A percentile compares a stretch with the other conserved stretches of the same genome.
Conservation (phyloP, 176 grass and related monocot genomes). For the Zizania latifolia region DNA sequence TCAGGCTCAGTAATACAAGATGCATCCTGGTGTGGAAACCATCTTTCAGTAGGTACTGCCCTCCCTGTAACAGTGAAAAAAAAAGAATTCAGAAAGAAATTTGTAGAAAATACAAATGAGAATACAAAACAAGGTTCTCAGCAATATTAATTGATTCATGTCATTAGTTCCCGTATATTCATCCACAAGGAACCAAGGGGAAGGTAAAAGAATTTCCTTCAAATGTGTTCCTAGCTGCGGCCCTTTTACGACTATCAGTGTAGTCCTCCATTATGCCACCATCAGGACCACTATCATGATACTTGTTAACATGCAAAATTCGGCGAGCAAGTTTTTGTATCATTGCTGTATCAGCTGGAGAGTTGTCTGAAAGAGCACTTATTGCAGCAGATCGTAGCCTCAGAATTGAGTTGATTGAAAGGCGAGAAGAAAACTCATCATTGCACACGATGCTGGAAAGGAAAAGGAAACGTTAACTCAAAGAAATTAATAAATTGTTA, state of each 20-base stretch:
- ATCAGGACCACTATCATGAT: constrained; percentile 36
- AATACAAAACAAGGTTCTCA: not conserved
- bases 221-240: not conserved
- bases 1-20: constrained; percentile 38
- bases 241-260: constrained; percentile 13
- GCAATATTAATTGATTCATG: not conserved
- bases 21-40: constrained; percentile 23
- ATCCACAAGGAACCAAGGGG: constrained; percentile 2
- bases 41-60: constrained; percentile 25
- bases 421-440: constrained; percentile 76
- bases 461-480: constrained; percentile 17
- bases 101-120: not conserved
- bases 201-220: constrained; percentile 18
- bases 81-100: not conserved
- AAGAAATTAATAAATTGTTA: constrained; percentile 21
- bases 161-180: not conserved
- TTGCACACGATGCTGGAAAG: constrained; percentile 76
- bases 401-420: constrained; percentile 93
- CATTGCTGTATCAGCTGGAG: constrained; percentile 86
- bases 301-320: constrained; percentile 75
- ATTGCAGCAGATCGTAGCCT: constrained; percentile 82
- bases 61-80: constrained; percentile 33
- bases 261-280: constrained; percentile 22
- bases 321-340: constrained; percentile 78
- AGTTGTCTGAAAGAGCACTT: constrained; percentile 68